Evolutionary conservation across 2,329 filamentous ascomycete genomes (phyloP).

Genomic region (Colletotrichum sp.): DNA sequence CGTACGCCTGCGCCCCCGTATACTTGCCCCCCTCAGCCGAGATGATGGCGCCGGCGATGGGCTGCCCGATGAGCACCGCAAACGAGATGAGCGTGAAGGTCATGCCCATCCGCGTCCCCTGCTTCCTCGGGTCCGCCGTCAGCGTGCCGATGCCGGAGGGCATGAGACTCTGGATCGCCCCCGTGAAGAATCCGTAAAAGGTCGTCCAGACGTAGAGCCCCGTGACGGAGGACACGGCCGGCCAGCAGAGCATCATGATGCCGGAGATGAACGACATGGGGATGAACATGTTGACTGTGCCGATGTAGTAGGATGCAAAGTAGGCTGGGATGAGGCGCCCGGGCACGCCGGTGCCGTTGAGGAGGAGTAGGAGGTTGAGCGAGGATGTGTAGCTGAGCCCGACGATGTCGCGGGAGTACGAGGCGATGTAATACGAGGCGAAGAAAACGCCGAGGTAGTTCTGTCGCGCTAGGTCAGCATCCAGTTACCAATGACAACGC

Average conservation of each 20-base stretch:
- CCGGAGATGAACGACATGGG: constrained; percentile 48
- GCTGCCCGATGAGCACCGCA: constrained; percentile 56
- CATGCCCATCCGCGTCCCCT: constrained; percentile 64
- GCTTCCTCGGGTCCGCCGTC: constrained; percentile 55
- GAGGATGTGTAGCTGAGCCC: constrained; percentile 51
- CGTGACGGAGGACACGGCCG: constrained; percentile 51
- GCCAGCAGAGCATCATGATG: constrained; percentile 60
- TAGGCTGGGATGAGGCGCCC: constrained; percentile 64
- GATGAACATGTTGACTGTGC: constrained; percentile 66
- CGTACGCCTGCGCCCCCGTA: constrained; percentile 53
- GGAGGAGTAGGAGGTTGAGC: constrained; percentile 66
- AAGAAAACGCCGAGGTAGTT: constrained; percentile 61
- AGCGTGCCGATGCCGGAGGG: constrained; percentile 64
- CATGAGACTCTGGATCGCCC: constrained; percentile 70
- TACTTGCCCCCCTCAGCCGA: constrained; percentile 45
- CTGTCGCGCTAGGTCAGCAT: constrained; percentile 23
- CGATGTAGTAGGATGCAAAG: constrained; percentile 63
- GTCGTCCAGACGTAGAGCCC: constrained; percentile 67
- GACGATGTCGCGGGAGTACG: constrained; percentile 50
- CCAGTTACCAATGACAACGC: neutral
- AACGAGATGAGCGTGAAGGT: constrained; percentile 61
- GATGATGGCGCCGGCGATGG: constrained; percentile 56
- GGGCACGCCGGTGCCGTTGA: constrained; percentile 67
- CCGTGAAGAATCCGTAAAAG: constrained; percentile 68
- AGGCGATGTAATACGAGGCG: constrained; percentile 63